phyloP scores from a whole-genome alignment of 2,329 filamentous ascomycete genomes.

The Celoporthe dispersa region DNA sequence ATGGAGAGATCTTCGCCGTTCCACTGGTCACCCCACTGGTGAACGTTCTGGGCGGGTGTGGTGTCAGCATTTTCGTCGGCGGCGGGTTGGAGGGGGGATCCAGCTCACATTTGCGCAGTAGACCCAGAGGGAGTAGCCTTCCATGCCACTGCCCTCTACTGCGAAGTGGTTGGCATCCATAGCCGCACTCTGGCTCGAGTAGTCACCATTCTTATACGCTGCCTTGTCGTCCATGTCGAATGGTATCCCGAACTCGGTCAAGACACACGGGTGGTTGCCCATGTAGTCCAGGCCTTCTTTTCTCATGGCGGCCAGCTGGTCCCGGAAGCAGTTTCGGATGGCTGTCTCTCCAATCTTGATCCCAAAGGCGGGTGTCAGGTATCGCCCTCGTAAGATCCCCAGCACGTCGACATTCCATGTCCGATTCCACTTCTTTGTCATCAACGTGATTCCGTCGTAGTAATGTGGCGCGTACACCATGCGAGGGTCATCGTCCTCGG shows the following conservation, averaged over 20 bases:
- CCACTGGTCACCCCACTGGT: slow-evolving; percentile 91
- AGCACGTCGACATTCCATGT: slow-evolving; percentile 97
- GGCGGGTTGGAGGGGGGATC: background rate
- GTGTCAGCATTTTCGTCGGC: slow-evolving; percentile 30
- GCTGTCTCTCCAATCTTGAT: slow-evolving; percentile 92
- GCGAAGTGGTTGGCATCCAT: slow-evolving; percentile 97
- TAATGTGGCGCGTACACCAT: slow-evolving; percentile 95
- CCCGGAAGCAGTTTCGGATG: slow-evolving; percentile 89
- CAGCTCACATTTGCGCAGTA: slow-evolving; percentile 71
- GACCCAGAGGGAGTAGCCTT: slow-evolving; percentile 88
- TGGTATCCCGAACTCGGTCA: slow-evolving; percentile 96
- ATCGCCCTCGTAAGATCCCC: slow-evolving; percentile 86
- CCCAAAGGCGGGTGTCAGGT: slow-evolving; percentile 86
- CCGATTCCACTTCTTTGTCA: slow-evolving; percentile 99
- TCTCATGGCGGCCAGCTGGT: slow-evolving; percentile 81
- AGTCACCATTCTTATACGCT: slow-evolving; percentile 94
- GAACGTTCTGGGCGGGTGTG: slow-evolving; percentile 67
- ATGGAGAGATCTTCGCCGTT: slow-evolving; percentile 97
- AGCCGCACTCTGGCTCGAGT: slow-evolving; percentile 86
- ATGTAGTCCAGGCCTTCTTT: slow-evolving; percentile 88
- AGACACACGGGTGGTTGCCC: slow-evolving; percentile 84
- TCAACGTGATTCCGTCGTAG: slow-evolving; percentile 93
- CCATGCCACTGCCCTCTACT: slow-evolving; percentile 79
- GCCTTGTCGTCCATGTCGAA: slow-evolving; percentile 98
- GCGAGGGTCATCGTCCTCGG: slow-evolving; percentile 82